These are phyloP conservation scores for Aleurites moluccanus DNA, from an alignment of 441 rosid genomes.

Conservation along the genomic window DNA sequence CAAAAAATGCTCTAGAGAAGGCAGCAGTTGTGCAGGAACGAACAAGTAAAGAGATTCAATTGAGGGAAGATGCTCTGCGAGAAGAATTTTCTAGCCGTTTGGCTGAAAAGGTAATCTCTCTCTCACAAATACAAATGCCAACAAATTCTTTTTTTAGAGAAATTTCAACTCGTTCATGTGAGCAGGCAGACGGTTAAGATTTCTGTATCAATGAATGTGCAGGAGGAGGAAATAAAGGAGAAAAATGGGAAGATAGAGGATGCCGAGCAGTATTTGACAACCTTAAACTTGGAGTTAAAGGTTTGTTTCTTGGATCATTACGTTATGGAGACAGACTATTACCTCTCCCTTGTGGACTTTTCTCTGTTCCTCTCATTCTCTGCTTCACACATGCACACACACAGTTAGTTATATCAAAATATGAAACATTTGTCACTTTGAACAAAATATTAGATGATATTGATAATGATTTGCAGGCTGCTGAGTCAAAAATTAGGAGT, in stretches of 20 bases:
- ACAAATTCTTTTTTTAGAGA: no score
- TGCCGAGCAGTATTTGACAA: slow-evolving; percentile 80
- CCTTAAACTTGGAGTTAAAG: slow-evolving; percentile 79
- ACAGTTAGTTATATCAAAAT: not conserved
- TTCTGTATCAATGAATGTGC: slow-evolving; percentile 32
- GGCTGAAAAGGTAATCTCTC: slow-evolving; percentile 63
- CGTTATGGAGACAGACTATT: not conserved
- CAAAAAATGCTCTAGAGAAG: slow-evolving; percentile 91
- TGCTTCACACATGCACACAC: not conserved
- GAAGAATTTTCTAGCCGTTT: slow-evolving; percentile 64
- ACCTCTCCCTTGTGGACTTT: not conserved
- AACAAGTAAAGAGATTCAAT: slow-evolving; percentile 71
- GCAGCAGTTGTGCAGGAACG: slow-evolving; percentile 89
- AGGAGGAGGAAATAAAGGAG: slow-evolving; percentile 84
- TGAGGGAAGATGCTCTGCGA: slow-evolving; percentile 85
- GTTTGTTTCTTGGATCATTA: slow-evolving; percentile 37
- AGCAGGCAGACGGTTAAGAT: not conserved
- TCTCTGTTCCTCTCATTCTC: not conserved
- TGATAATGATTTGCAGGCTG: slow-evolving; percentile 56
- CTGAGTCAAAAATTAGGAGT: slow-evolving; percentile 79
- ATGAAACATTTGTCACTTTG: not conserved
- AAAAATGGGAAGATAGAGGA: slow-evolving; percentile 67
- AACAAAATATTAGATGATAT: not conserved
- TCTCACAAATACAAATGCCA: slow-evolving; percentile 11
- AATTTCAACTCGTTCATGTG: not conserved